phyloP scores from a whole-genome alignment of 306 rosid species.

The Glycine latifolia region DNA sequence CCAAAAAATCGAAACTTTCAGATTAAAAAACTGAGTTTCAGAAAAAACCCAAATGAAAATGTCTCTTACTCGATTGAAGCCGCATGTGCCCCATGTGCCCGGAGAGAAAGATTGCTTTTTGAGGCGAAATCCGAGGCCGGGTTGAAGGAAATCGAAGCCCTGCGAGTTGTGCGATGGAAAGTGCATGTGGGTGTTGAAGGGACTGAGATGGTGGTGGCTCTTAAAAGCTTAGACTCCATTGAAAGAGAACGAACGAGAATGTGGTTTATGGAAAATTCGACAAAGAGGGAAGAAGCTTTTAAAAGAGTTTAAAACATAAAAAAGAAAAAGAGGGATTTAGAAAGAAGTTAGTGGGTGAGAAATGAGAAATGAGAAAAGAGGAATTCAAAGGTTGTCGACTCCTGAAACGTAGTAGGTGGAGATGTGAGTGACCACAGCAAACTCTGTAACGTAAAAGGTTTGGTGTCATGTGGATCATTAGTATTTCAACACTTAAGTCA shows the following conservation, averaged over 20 bases:
- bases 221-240: constrained; percentile 74
- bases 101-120: constrained; percentile 50
- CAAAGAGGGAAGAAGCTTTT: background rate
- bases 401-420: constrained; percentile 16
- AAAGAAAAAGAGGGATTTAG: background rate
- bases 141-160: constrained; percentile 35
- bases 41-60: background rate
- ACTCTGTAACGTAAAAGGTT: background rate
- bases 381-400: background rate
- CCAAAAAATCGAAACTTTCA: constrained; percentile 5
- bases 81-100: constrained; percentile 44
- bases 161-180: constrained; percentile 30
- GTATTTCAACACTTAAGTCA: no score
- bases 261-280: background rate
- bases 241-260: background rate
- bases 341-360: constrained; percentile 1
- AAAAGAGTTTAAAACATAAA: no score
- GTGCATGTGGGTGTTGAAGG: constrained; percentile 44
- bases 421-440: background rate
- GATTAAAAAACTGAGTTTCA: background rate
- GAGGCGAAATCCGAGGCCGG: constrained; percentile 35
- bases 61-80: constrained; percentile 58
- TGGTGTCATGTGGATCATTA: no score
- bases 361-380: no score
- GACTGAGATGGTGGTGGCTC: constrained; percentile 34